These are phyloP conservation scores for Butyriboletus loyo DNA, from an alignment of 768 basidiomycete species.

Conservation along the genomic window DNA sequence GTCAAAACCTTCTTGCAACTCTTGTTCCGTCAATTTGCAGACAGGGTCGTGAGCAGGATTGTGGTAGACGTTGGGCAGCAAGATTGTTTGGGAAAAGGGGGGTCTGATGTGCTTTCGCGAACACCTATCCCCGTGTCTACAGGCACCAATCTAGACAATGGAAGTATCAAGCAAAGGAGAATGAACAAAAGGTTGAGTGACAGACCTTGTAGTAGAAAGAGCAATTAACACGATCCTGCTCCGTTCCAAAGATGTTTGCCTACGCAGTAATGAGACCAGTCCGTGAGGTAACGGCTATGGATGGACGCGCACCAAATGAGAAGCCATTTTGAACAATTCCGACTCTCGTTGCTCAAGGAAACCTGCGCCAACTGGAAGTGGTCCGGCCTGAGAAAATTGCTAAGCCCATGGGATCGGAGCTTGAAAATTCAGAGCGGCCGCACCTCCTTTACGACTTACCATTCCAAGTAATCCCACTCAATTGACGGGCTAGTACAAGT, in stretches of 20 bases:
- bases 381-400: constrained; percentile 10
- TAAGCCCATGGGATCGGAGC: constrained; percentile 23
- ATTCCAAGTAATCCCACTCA: too few species aligned
- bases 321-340: constrained; percentile 45
- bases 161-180: constrained; percentile 1
- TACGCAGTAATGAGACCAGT: constrained; percentile 28
- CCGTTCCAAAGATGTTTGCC: constrained; percentile 95
- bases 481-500: too few species aligned
- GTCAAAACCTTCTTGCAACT: constrained; percentile 88
- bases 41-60: constrained; percentile 94
- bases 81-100: constrained; percentile 94
- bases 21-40: constrained; percentile 83
- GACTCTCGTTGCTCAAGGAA: not conserved
- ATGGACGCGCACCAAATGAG: constrained; percentile 61
- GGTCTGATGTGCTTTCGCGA: constrained; percentile 98
- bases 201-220: constrained; percentile 96
- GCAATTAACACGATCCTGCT: constrained; percentile 95
- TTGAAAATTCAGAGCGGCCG: constrained; percentile 2
- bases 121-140: constrained; percentile 96
- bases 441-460: too few species aligned
- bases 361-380: not conserved
- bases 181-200: constrained; percentile 1
- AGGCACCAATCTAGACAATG: constrained; percentile 82
- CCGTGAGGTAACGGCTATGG: not conserved
- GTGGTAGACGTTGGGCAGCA: constrained; percentile 96